Evolutionary conservation across 164 flowering plant species (phyloP), one percentile per base, ranked within the genome.

Genomic region (Aristolochia californica): DNA sequence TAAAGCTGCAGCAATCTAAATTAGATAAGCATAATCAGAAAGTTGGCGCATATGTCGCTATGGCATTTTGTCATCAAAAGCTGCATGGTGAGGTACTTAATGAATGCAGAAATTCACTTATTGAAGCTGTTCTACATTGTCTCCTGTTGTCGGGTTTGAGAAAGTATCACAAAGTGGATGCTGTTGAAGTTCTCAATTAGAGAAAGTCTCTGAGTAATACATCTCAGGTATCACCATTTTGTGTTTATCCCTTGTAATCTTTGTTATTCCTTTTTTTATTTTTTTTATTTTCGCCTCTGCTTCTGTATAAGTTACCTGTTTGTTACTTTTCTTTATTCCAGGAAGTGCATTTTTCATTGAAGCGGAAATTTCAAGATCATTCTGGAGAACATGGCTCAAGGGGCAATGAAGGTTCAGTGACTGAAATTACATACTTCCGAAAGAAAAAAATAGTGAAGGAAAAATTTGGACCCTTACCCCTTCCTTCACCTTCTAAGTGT

Each of bases 51-150:
- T 77, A 79, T 69, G 72, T 85, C 58, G 70, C 81, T 24, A 58
- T 78, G 68, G 84, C 96, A 62, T 60, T 82, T 51, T 85, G 70
- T 70, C 75, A 93, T 34, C 91, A 81, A 62, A 85, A 79, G 75
- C 61, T 94, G 72, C 88, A 85, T 65, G 75, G 82, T 53, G 71
- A 68, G 56, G 86, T 80, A 22, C 74, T 85, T 38, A 70, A 68
- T 47, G 80, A 81, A 59, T 86, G 87, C 80, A 80, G 57, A 57
- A 62, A 76, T 11, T 56, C 63, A 12, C 62, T 71, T 58, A 8
- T 70, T 58, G 66, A 75, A 53, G 68, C 24, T 72, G 44, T 62
- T 60, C 70, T 84, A 59, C 50, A 57, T 38, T 71, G 62, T 53
- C 48, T 80, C 43, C 58, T 24, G 4, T 63, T 77, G 40, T 64